Evolutionary conservation across 2,329 filamentous ascomycete genomes (phyloP), one percentile per base, ranked within the genome.

Genomic region (Colletotrichum sidae): DNA sequence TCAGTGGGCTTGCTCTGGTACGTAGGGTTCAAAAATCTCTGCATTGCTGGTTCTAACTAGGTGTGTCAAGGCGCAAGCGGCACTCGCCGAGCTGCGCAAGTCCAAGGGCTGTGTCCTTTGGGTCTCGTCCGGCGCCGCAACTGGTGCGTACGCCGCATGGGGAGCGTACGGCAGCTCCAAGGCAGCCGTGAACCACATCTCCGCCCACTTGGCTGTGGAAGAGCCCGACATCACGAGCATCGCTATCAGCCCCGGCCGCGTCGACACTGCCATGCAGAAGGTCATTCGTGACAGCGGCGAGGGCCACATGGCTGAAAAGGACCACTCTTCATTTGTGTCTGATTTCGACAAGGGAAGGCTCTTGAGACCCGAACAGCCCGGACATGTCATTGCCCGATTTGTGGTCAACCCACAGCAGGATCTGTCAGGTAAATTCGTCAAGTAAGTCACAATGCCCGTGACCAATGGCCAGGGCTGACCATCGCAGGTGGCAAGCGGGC

Each of bases 201-300:
- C 90, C 1, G 79, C 85, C 46, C 93, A 94, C 41, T 77, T 97
- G 41, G 87, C 88, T 0, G 83, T 84, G 1, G 94, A 97, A 74
- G 94, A 97, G 76, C 88, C 90, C 1, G 83, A 89, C 12, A 88
- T 97, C 49, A 92, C 87, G 0, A 89, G 88, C 11, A 79, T 97
- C 0, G 84, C 92, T 0, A 81, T 97, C 39, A 84, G 90, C 4
- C 94, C 94, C 0, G 94, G 94, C 2, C 88, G 92, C 50, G 91
- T 96, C 8, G 92, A 97, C 73, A 97, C 94, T 0, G 90, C 90
- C 55, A 97, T 97, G 94, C 94, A 97, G 76, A 84, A 84, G n/a
- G 86, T 91, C 62, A 86, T 99, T 62, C 84, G 96, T 55, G 89
- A 94, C 51, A 75, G 79, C 4, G 86, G 83, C 47, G 76, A 78